Conservation (phyloP, 176 grass and related monocot genomes). For the Tuctoria greenei region DNA sequence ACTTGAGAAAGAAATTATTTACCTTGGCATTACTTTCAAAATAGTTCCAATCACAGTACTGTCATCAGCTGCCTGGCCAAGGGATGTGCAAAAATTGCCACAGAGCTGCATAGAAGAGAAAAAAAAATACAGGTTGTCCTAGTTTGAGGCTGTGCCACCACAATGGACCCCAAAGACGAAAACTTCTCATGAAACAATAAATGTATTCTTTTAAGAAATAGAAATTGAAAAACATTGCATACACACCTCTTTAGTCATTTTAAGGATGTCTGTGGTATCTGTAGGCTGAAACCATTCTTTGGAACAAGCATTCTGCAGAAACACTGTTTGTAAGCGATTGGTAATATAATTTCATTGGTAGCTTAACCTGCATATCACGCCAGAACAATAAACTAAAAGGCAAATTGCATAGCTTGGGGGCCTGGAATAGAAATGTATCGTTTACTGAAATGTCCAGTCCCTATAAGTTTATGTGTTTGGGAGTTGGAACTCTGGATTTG, state of each 20-base stretch:
- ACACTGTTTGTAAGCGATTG: slow-evolving; percentile 6
- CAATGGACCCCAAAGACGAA: not conserved
- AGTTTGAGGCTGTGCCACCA: slow-evolving; percentile 10
- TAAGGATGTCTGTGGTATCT: slow-evolving; percentile 62
- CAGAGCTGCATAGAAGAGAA: slow-evolving; percentile 51
- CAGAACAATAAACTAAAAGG: slow-evolving; percentile 4
- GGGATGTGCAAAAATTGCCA: slow-evolving; percentile 64
- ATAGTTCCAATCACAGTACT: slow-evolving; percentile 50
- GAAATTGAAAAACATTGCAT: not conserved
- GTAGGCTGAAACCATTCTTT: slow-evolving; percentile 64
- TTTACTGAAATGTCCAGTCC: not conserved
- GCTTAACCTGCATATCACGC: slow-evolving; percentile 4
- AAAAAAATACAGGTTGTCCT: slow-evolving; percentile 32
- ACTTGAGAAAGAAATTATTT: not conserved
- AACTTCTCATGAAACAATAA: slow-evolving; percentile 15
- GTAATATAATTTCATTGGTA: not conserved
- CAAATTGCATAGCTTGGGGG: slow-evolving; percentile 2
- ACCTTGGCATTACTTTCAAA: slow-evolving; percentile 65
- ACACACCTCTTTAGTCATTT: slow-evolving; percentile 76
- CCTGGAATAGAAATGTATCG: not conserved
- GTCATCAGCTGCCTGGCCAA: slow-evolving; percentile 28
- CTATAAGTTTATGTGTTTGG: not conserved
- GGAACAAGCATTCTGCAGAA: slow-evolving; percentile 91
- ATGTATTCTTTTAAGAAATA: slow-evolving; percentile 13
- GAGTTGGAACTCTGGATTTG: slow-evolving; percentile 2